A percentile compares a stretch with the other conserved stretches of the same genome.
Conservation (phyloP, 116 monocot species). For the Phalaenopsis hybrid region DNA sequence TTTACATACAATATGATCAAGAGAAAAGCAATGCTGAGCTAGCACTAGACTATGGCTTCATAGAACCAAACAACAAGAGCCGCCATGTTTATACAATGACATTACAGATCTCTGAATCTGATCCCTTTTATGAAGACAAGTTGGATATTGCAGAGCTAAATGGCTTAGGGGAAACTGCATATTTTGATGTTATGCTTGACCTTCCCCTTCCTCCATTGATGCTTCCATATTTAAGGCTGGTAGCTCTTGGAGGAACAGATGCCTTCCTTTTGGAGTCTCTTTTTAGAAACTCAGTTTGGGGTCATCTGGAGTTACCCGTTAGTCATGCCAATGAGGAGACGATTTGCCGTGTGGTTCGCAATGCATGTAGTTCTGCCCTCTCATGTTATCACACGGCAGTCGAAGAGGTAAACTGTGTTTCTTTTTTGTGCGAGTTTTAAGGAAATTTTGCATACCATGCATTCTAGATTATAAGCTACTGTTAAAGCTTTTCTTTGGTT, state of each 20-base stretch:
- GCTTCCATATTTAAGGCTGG: conserved; percentile 76
- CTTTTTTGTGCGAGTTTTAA: no score
- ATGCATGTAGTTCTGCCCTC: conserved; percentile 76
- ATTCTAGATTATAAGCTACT: no score
- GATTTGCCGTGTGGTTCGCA: conserved; percentile 59
- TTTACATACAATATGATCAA: conserved; percentile 83
- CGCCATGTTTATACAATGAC: conserved; percentile 75
- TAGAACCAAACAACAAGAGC: conserved; percentile 46
- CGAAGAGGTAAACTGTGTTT: conserved; percentile 55
- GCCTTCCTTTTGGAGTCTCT: conserved; percentile 85
- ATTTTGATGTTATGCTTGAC: conserved; percentile 74
- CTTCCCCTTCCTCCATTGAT: conserved; percentile 50
- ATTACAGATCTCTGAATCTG: conserved; percentile 73
- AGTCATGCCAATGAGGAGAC: conserved; percentile 75
- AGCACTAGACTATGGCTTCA: conserved; percentile 87
- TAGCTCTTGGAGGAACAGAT: conserved; percentile 87
- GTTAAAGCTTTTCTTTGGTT: no score
- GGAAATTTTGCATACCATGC: no score
- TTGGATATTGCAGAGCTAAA: conserved; percentile 80
- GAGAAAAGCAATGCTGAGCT: conserved; percentile 84
- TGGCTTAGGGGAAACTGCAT: conserved; percentile 64
- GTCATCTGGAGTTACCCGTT: conserved; percentile 72
- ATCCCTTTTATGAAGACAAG: conserved; percentile 86
- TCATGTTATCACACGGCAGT: conserved; percentile 58
- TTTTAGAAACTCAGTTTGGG: conserved; percentile 86